These are phyloP conservation scores for Pelargonium myrrhifolium DNA, from an alignment of 441 rosid species.

Conservation along the genomic window DNA sequence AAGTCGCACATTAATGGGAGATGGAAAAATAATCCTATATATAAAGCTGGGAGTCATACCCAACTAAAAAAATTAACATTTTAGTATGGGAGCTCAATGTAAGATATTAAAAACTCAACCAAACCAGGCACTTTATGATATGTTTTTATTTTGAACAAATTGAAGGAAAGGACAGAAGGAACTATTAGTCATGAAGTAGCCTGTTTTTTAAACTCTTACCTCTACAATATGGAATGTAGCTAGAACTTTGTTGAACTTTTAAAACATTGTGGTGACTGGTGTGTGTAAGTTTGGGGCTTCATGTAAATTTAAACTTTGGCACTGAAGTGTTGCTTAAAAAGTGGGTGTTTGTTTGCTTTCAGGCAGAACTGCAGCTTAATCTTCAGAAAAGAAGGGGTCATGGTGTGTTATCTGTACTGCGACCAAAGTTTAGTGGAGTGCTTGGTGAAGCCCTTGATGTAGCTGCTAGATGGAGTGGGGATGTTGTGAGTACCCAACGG, in stretches of 20 bases:
- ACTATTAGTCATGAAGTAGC: neutral
- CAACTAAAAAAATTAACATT: too few species aligned
- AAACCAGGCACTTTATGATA: neutral
- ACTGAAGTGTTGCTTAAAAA: constrained; percentile 6
- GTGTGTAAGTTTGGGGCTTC: neutral
- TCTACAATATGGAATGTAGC: too few species aligned
- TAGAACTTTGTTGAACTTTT: too few species aligned
- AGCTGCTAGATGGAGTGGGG: constrained; percentile 98
- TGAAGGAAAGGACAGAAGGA: neutral
- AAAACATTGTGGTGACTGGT: too few species aligned
- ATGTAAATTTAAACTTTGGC: neutral
- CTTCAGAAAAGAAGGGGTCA: constrained; percentile 96
- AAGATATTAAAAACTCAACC: neutral
- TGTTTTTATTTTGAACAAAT: neutral
- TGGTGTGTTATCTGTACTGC: constrained; percentile 77
- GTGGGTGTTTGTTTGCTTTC: constrained; percentile 30
- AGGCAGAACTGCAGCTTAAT: constrained; percentile 99
- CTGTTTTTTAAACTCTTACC: neutral
- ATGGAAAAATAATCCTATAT: too few species aligned
- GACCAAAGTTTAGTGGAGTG: constrained; percentile 94
- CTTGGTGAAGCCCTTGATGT: constrained; percentile 96
- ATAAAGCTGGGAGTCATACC: too few species aligned
- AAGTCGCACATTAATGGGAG: too few species aligned
- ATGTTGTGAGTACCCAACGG: constrained; percentile 73
- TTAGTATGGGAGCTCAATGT: too few species aligned